These are phyloP conservation scores for Magnusiomyces tetraspermus DNA, from an alignment of 1,139 yeast genomes.

Conservation along the genomic window DNA sequence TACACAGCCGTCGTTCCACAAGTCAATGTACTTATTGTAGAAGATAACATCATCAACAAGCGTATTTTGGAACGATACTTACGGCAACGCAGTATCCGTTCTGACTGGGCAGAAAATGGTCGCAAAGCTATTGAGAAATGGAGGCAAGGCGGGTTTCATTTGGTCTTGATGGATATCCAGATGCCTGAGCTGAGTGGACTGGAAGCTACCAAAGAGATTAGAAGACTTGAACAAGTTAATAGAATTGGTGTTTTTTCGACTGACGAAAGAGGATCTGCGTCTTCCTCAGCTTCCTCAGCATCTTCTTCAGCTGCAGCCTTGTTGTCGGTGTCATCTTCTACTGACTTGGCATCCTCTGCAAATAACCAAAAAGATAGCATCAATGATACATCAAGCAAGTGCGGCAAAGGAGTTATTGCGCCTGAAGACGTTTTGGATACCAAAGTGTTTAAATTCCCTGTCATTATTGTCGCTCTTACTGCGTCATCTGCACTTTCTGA, in stretches of 20 bases:
- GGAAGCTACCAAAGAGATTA: constrained; percentile 82
- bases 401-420: constrained; percentile 12
- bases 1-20: constrained; percentile 43
- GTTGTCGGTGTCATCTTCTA: background rate
- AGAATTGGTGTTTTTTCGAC: constrained; percentile 70
- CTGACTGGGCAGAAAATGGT: constrained; percentile 82
- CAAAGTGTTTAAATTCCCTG: constrained; percentile 69
- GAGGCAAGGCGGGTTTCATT: constrained; percentile 85
- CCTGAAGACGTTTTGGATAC: constrained; percentile 48
- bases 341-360: background rate
- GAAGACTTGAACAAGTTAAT: constrained; percentile 71
- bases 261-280: constrained; percentile 12
- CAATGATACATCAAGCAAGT: background rate
- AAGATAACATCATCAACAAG: constrained; percentile 91
- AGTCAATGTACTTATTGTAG: constrained; percentile 84
- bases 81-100: constrained; percentile 75
- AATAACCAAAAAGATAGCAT: too few relatives aligned
- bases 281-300: constrained; percentile 3
- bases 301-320: constrained; percentile 6
- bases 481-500: constrained; percentile 87
- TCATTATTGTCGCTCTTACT: constrained; percentile 89
- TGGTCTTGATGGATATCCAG: constrained; percentile 91
- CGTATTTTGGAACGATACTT: constrained; percentile 88
- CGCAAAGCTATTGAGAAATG: constrained; percentile 87
- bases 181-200: constrained; percentile 89